A percentile compares a stretch with the other conserved stretches of the same genome.
These are phyloP conservation scores for Picea abies DNA, from an alignment of 83 land plant species.

Conservation along the genomic window DNA sequence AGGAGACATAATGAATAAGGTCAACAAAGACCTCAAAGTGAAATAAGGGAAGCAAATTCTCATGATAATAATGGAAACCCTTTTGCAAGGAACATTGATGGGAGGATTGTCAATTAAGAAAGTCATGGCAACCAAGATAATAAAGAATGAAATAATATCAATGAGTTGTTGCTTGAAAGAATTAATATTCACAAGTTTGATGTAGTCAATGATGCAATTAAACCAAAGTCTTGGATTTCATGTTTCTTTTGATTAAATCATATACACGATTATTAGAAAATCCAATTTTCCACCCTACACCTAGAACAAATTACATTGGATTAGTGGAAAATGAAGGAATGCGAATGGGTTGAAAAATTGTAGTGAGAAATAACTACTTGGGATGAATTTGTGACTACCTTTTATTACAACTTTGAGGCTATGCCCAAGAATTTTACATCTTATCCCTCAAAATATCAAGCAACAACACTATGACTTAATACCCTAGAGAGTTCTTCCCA, in stretches of 20 bases:
- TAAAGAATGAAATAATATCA: neutral
- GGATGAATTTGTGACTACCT: neutral
- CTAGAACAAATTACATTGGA: neutral
- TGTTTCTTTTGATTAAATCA: neutral
- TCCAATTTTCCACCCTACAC: neutral
- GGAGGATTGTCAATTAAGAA: neutral
- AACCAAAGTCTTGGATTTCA: neutral
- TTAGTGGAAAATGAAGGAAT: neutral
- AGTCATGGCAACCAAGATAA: neutral
- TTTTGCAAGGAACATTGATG: neutral
- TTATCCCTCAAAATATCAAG: neutral
- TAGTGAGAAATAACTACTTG: neutral
- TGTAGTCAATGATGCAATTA: neutral
- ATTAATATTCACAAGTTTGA: neutral
- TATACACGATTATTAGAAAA: neutral
- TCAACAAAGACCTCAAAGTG: no score
- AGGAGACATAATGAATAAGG: no score
- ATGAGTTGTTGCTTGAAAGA: neutral
- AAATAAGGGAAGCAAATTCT: no score
- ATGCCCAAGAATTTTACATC: neutral
- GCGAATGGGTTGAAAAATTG: neutral
- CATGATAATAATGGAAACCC: neutral
- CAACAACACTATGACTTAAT: neutral
- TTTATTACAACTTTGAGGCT: neutral
- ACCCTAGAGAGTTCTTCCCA: neutral